Percentiles rank a stretch among this genome's conserved stretches.
phyloP scores from a whole-genome alignment of 129 eudicot genomes.

The Smallanthus sonchifolius region DNA sequence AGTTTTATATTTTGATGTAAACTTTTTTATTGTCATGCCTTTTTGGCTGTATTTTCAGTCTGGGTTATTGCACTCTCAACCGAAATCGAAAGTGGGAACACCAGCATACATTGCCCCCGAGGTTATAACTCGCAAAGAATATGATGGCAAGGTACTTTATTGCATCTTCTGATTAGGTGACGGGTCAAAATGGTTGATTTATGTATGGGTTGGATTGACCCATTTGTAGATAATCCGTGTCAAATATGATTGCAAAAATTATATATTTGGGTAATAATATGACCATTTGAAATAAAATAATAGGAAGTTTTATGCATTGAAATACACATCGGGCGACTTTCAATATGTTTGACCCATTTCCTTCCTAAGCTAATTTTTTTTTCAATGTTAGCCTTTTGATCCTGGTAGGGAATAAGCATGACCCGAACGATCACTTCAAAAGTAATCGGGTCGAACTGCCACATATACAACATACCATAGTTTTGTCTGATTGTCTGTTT shows the following conservation, averaged over 20 bases:
- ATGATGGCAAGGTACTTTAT: constrained; percentile 78
- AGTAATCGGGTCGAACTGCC: not conserved
- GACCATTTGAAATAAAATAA: not conserved
- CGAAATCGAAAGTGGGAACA: constrained; percentile 89
- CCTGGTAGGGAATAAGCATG: not conserved
- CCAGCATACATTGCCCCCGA: constrained; percentile 96
- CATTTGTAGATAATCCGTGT: not conserved
- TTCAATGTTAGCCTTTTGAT: not conserved
- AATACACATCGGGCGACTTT: not conserved
- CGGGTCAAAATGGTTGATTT: not conserved
- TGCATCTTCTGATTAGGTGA: not conserved
- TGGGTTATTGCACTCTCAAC: constrained; percentile 73
- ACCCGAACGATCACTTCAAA: not conserved
- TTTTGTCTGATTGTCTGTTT: constrained; percentile 9
- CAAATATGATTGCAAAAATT: not conserved
- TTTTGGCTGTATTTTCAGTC: constrained; percentile 41
- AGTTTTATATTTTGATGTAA: not conserved
- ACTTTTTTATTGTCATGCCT: not conserved
- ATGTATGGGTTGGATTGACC: not conserved
- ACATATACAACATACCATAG: not conserved
- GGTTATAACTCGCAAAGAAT: constrained; percentile 74
- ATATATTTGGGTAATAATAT: not conserved
- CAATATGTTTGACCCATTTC: not conserved
- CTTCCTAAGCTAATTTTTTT: not conserved
- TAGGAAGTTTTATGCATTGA: not conserved